Conservation (phyloP, 2,329 filamentous ascomycete genomes). For the Stemphylium beticola region DNA sequence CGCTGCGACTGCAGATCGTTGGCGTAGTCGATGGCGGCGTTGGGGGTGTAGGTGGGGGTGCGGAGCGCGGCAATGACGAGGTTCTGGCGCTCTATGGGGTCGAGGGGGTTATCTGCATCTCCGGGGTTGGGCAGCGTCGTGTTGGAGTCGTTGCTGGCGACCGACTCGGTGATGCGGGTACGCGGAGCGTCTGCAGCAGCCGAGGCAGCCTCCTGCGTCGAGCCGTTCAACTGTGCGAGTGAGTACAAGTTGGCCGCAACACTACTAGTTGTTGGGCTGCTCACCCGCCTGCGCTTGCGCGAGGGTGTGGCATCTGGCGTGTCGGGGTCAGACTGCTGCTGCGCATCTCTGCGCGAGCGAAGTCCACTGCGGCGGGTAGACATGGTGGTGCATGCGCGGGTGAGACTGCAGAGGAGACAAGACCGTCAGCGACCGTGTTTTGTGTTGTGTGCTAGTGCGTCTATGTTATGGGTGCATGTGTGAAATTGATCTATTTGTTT, state of each 20-base stretch:
- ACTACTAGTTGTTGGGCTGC: constrained; percentile 25
- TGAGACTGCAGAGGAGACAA: constrained; percentile 8
- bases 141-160: constrained; percentile 52
- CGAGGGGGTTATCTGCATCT: constrained; percentile 37
- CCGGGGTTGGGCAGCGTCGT: constrained; percentile 44
- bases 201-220: constrained; percentile 28
- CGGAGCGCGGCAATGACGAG: constrained; percentile 50
- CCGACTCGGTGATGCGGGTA: constrained; percentile 46
- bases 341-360: constrained; percentile 34
- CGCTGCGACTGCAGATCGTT: constrained; percentile 55
- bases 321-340: constrained; percentile 49
- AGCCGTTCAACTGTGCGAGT: constrained; percentile 44
- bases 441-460: background rate
- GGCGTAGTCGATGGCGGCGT: constrained; percentile 63
- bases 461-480: constrained; percentile 1
- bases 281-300: constrained; percentile 55
- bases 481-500: constrained; percentile 7
- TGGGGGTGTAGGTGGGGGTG: constrained; percentile 57
- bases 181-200: constrained; percentile 32
- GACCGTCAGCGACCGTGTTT: constrained; percentile 23
- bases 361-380: constrained; percentile 19
- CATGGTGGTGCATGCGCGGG: constrained; percentile 29
- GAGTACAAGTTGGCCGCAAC: constrained; percentile 17
- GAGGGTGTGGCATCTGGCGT: constrained; percentile 57
- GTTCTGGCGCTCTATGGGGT: constrained; percentile 47